Evolutionary conservation across 495 filamentous ascomycete genomes (phyloP), one percentile per base, ranked within the genome.

Genomic region (Sabuloglossum arenarium): DNA sequence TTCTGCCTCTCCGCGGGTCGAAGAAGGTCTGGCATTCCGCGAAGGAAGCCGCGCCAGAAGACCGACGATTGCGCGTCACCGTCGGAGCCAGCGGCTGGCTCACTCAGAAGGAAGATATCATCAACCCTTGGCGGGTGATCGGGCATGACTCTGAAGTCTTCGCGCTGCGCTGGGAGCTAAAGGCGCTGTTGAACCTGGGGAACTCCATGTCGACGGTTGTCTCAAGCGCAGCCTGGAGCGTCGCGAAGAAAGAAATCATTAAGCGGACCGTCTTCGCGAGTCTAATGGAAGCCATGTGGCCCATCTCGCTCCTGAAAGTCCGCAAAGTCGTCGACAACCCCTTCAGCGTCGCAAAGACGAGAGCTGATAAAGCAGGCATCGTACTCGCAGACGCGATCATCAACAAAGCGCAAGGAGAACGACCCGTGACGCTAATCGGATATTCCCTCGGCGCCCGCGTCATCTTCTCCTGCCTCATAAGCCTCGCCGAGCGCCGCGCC

Each of bases 371-470:
- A 68, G 84, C 86, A 0, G 91, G 91, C 0, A 69, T 77, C 32
- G 79, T 87, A 12, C 77, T 98, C 0, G 89, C 90, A 3, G 89
- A 98, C 64, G 81, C 87, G 14, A 68, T 98, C 52, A 85, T 91
- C 59, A 89, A 84, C 68, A 87, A 82, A 60, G 81, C 81, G 0
- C 89, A 93, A 62, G 91, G 91, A 14, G 87, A 95, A 66, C 76
- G 91, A 23, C 81, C 90, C 0, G 84, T 96, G 2, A 91, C 82
- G 21, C 69, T 98, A 6, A 73, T 96, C 53, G 91, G 91, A 0
- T 97, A 89, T 67, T 86, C 86, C 21, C 69, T 97, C n/a, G 91
- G 90, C 0, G 89, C 89, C 10, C 79, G 90, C 21, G 78, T 89
- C 28, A 88, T 96, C 45, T 96, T 85, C 61, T 75, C 78, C 21